phyloP scores from a whole-genome alignment of 1,284 basidiomycete genomes.

The Mycena sp. region DNA sequence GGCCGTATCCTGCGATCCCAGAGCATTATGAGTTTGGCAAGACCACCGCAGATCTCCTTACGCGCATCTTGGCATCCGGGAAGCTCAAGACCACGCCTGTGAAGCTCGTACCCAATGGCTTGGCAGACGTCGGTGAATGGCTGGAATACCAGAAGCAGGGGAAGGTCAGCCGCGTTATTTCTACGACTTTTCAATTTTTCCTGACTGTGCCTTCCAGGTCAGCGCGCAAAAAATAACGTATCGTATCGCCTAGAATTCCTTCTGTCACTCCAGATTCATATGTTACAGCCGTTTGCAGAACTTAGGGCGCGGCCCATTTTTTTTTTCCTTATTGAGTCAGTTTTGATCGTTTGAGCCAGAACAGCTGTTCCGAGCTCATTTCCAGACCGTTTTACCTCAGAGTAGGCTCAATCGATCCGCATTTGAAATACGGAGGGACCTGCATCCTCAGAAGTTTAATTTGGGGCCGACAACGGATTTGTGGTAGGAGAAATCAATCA shows the following conservation, averaged over 20 bases:
- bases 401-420: too few species aligned
- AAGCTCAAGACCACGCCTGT: conserved; percentile 30
- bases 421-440: too few species aligned
- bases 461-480: too few species aligned
- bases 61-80: conserved; percentile 20
- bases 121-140: conserved; percentile 30
- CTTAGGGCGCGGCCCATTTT: too few species aligned
- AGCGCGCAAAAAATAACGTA: conserved; percentile 22
- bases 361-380: too few species aligned
- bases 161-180: conserved; percentile 16
- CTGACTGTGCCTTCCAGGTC: neutral
- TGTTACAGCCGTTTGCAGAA: too few species aligned
- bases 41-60: conserved; percentile 22
- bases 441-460: too few species aligned
- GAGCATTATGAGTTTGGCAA: conserved; percentile 32
- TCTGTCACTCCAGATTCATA: neutral
- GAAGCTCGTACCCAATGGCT: conserved; percentile 33
- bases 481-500: too few species aligned
- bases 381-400: too few species aligned
- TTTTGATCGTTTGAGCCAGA: too few species aligned
- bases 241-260: conserved; percentile 16
- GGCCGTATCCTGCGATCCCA: conserved; percentile 15
- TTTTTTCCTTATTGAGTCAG: too few species aligned
- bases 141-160: conserved; percentile 33
- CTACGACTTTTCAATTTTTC: neutral